Conservation (phyloP, 495 filamentous ascomycete species). For the Thermochaetoides thermophila region DNA sequence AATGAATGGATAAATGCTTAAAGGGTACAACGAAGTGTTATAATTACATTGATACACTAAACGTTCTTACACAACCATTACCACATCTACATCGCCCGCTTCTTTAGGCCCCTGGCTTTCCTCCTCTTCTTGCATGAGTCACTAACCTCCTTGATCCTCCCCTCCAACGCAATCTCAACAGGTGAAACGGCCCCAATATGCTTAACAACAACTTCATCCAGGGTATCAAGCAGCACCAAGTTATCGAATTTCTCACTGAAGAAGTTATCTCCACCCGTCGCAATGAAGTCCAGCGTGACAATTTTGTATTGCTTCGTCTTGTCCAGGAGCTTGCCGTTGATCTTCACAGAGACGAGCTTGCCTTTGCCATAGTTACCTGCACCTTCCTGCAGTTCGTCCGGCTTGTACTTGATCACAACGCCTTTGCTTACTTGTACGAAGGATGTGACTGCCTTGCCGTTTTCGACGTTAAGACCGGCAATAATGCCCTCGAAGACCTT, state of each 20-base stretch:
- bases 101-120: neutral
- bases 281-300: constrained; percentile 41
- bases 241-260: constrained; percentile 20
- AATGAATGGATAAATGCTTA: too few relatives aligned
- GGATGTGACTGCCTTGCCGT: constrained; percentile 31
- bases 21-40: too few relatives aligned
- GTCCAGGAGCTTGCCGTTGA: constrained; percentile 27
- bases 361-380: constrained; percentile 16
- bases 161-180: constrained; percentile 32
- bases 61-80: too few relatives aligned
- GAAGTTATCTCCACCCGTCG: constrained; percentile 41
- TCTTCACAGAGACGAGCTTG: constrained; percentile 26
- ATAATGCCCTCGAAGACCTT: constrained; percentile 35
- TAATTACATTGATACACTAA: too few relatives aligned
- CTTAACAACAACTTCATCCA: constrained; percentile 35
- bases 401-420: constrained; percentile 33
- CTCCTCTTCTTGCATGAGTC: constrained; percentile 2
- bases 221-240: constrained; percentile 29
- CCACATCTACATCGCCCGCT: too few relatives aligned
- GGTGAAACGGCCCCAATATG: constrained; percentile 32
- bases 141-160: constrained; percentile 24
- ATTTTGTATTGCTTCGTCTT: constrained; percentile 27
- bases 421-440: constrained; percentile 36
- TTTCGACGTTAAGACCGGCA: constrained; percentile 28
- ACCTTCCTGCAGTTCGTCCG: too few relatives aligned